Percentiles rank a stretch among this genome's conserved stretches.
phyloP scores from a whole-genome alignment of 192 early-diverging fungal species.

The Mortierella claussenii region DNA sequence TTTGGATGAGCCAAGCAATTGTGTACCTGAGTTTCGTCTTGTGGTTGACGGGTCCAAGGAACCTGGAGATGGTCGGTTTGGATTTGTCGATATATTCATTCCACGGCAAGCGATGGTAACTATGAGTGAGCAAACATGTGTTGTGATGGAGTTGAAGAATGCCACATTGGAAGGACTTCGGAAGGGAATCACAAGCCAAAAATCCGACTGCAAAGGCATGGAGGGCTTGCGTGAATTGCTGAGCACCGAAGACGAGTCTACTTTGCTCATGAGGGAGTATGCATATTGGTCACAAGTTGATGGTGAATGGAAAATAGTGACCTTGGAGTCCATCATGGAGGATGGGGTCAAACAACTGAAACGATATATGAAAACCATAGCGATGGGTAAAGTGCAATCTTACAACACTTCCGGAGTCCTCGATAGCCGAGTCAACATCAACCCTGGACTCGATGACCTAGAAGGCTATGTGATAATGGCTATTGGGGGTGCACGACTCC shows the following conservation, averaged over 20 bases:
- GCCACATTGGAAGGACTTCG: slow-evolving; percentile 43
- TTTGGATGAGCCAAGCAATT: slow-evolving; percentile 35
- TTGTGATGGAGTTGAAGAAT: slow-evolving; percentile 49
- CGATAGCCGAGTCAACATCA: slow-evolving; percentile 40
- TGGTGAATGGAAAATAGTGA: slow-evolving; percentile 18
- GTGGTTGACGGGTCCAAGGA: slow-evolving; percentile 46
- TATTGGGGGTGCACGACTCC: slow-evolving; percentile 35
- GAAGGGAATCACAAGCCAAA: slow-evolving; percentile 22
- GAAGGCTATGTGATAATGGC: slow-evolving; percentile 49
- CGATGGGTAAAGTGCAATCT: slow-evolving; percentile 25
- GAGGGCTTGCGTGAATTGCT: slow-evolving; percentile 22
- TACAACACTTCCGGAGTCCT: slow-evolving; percentile 37
- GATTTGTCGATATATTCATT: slow-evolving; percentile 41
- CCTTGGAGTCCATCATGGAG: slow-evolving; percentile 29
- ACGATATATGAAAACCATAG: slow-evolving; percentile 40
- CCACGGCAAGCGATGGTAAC: slow-evolving; percentile 6
- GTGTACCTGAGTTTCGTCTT: slow-evolving; percentile 47
- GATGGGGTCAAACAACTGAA: slow-evolving; percentile 31
- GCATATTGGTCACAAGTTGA: slow-evolving; percentile 42
- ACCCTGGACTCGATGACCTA: slow-evolving; percentile 37
- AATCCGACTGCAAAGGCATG: slow-evolving; percentile 20
- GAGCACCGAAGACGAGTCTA: slow-evolving; percentile 18
- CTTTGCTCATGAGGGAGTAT: slow-evolving; percentile 42
- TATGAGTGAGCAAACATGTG: slow-evolving; percentile 20
- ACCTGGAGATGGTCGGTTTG: slow-evolving; percentile 30